These are phyloP conservation scores for Avena atlantica DNA, from an alignment of 176 grass and related monocot genomes.

Conservation along the genomic window DNA sequence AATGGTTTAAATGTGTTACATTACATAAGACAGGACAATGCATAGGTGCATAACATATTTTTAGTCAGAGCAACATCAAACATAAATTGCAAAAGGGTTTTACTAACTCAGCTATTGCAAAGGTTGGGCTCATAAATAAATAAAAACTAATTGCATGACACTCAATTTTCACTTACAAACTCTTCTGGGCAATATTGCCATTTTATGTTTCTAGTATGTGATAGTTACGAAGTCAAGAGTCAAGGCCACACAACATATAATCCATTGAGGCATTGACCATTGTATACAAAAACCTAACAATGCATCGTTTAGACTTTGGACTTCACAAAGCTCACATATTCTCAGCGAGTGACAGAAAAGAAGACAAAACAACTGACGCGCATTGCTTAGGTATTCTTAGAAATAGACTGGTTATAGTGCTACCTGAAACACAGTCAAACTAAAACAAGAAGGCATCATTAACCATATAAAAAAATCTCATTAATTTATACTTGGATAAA, in stretches of 20 bases:
- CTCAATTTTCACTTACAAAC: constrained; percentile 24
- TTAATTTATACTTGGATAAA: constrained; percentile 6
- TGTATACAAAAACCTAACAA: neutral
- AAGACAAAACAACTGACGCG: neutral
- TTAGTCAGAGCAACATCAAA: neutral
- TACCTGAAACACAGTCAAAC: constrained; percentile 18
- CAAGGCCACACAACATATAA: neutral
- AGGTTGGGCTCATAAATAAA: neutral
- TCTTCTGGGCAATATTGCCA: neutral
- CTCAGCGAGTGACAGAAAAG: neutral
- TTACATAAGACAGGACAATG: constrained; percentile 11
- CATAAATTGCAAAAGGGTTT: neutral
- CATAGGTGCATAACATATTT: neutral
- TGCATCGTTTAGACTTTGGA: neutral
- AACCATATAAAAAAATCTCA: neutral
- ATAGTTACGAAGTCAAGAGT: neutral
- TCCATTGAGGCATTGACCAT: neutral
- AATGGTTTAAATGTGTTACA: constrained; percentile 4
- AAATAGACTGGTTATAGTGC: neutral
- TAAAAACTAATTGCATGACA: neutral
- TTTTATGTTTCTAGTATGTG: neutral
- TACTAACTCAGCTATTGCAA: constrained; percentile 1
- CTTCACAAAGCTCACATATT: neutral
- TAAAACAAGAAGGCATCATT: neutral
- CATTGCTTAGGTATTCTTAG: neutral